Conservation (phyloP, 2,329 filamentous ascomycete species). For the Mariannaea elegans region DNA sequence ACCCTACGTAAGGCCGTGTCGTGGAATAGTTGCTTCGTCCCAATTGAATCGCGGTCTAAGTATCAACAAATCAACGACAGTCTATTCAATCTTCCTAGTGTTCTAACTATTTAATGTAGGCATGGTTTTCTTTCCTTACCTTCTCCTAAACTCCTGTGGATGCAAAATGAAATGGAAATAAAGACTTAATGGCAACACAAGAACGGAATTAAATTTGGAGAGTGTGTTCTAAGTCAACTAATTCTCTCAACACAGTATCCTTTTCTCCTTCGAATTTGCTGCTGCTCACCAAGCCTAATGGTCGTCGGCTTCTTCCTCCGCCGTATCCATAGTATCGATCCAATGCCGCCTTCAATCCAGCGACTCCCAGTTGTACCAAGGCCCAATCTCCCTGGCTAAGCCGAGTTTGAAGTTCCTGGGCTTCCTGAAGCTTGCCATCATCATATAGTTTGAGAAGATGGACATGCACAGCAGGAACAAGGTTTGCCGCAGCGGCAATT, state of each 20-base stretch:
- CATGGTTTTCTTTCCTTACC: too few species aligned
- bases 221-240: constrained; percentile 26
- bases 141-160: too few species aligned
- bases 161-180: too few species aligned
- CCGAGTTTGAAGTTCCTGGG: constrained; percentile 4
- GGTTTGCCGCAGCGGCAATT: constrained; percentile 11
- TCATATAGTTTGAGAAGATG: constrained; percentile 16
- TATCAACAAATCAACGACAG: too few species aligned
- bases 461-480: constrained; percentile 12
- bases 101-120: too few species aligned
- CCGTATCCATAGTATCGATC: constrained; percentile 11
- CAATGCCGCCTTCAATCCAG: constrained; percentile 9
- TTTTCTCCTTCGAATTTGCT: constrained; percentile 21
- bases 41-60: too few species aligned
- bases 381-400: constrained; percentile 18
- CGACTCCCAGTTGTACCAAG: constrained; percentile 11
- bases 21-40: too few species aligned
- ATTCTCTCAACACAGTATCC: constrained; percentile 9
- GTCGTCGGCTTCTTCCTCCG: constrained; percentile 20
- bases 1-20: too few species aligned
- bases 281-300: constrained; percentile 17
- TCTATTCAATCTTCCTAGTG: too few species aligned
- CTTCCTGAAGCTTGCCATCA: constrained; percentile 15
- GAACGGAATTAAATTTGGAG: too few species aligned
- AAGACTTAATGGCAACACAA: too few species aligned